Base-by-base conservation (phyloP, 129 eudicot genomes). In the Escallonia rubra region DNA sequence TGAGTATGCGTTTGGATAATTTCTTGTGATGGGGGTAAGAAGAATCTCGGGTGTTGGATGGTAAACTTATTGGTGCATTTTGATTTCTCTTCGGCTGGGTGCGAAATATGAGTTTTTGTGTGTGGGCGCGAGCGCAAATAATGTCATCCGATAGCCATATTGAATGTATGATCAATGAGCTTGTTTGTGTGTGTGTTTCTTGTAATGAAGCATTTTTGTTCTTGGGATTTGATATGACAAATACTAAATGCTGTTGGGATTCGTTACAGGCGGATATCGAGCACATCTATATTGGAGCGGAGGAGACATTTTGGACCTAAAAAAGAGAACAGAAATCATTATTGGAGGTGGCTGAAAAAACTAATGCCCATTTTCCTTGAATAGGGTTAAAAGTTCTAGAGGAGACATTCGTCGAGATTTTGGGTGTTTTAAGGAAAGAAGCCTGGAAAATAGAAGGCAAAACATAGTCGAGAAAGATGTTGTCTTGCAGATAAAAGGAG, bases 401-500 rank as follows among this genome's bases (percentile, higher is more conserved):
- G 68, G 76, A 34, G 16, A 46, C 16, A 48, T 53, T 71, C 15
- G 10, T 9, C 6, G 7, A 4, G 11, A 14, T 60, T 6, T 13
- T 41, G 1, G 46, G 34, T 34, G 39, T 59, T 49, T 42, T 61
- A 14, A 41, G 40, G 46, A 5, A 48, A 50, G 13, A 3, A 7
- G 5, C 41, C 41, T 51, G 10, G 14, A 15, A 14, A 16, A 3
- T 23, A 12, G 43, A 7, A 41, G 52, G 54, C 23, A 61, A 50
- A 7, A 68, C 11, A 41, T 54, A 43, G 11, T 63, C 41, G 43
- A 8, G 34, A 60, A 40, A 43, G 16, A 10, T 54, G 34, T 12
- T 78, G 43, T 61, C 10, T 57, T 62, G 71, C 78, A 52, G 79
- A 67, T 16, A 53, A 7, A 23, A 23, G 34, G 34, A 23, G 34